Percentiles rank a stretch among this genome's conserved stretches.
Conservation (phyloP, 129 eudicot genomes). For the Centella asiatica region DNA sequence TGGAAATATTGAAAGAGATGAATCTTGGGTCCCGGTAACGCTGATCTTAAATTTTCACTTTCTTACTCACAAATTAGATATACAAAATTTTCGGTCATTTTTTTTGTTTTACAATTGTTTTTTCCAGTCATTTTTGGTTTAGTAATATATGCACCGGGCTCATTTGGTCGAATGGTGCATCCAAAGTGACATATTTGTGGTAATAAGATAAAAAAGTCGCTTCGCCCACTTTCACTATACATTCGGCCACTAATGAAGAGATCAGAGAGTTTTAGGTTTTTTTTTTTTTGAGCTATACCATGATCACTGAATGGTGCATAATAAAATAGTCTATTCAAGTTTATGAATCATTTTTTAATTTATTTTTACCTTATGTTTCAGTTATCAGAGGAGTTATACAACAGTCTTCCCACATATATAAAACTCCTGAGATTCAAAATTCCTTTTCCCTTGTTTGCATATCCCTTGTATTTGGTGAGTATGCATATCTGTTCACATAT, state of each 20-base stretch:
- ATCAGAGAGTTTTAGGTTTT: background rate
- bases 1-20: slow-evolving; percentile 72
- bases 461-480: slow-evolving; percentile 59
- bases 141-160: too few species aligned
- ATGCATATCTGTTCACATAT: background rate
- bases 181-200: too few species aligned
- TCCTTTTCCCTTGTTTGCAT: slow-evolving; percentile 71
- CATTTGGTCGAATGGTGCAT: too few species aligned
- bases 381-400: slow-evolving; percentile 58
- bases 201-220: too few species aligned
- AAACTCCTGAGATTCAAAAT: slow-evolving; percentile 60
- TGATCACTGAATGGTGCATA: too few species aligned
- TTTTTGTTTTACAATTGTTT: background rate
- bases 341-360: too few species aligned
- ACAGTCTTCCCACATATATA: slow-evolving; percentile 39
- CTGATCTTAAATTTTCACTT: background rate
- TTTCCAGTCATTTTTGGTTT: too few species aligned
- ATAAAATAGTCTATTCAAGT: too few species aligned
- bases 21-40: slow-evolving; percentile 88
- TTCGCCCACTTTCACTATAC: too few species aligned
- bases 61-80: background rate
- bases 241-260: too few species aligned
- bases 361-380: slow-evolving; percentile 9
- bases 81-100: background rate
- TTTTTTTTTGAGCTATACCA: background rate